Base-by-base conservation (phyloP, 495 filamentous ascomycete species). In the Cercophora sp. region DNA sequence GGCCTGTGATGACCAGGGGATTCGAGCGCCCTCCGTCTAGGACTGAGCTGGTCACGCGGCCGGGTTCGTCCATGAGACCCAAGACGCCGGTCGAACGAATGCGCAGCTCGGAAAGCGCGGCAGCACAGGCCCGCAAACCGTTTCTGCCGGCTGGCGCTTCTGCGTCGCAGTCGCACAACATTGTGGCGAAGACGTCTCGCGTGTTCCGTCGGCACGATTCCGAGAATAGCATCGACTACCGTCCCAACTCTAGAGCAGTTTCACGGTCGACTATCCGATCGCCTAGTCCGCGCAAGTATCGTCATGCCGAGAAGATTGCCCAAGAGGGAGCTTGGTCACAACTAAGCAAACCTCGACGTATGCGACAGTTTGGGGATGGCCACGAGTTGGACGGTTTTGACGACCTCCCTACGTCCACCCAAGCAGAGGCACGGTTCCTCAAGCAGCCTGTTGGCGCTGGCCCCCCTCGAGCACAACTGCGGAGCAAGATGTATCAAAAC, bases 301-400 rank as follows among this genome's bases (percentile, higher is more conserved):
- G 70, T 27, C 59, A 55, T 35, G 42, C 47, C 13, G 70, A 75
- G 44, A 72, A 69, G 56, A 58, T 63, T 36, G 63, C 70, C 11
- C 50, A 67, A 9, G 72, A 76, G 20, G 69, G 68, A 2, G 53
- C 62, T 16, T 75, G 70, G 71, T 63, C 72, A 34, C 83, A 84
- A 22, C 70, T 96, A 34, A 88, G 79, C 53, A 84, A 86, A 64
- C 91, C 90, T 3, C 80, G 82, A 23, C 79, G 82, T 32, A 77
- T 82, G 49, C 82, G 85, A 25, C 83, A 89, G 61, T 98, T 92
- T 70, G 93, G 93, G 4, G 89, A 96, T 69, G 93, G 93, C 18
- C 87, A 80, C 32, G 93, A 98, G 66, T 72, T 98, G 24, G 92
- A 96, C 52, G 81, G 79, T 10, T 97, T 98, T 65, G 93, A 97